Conservation (phyloP, 345 rosid species). For the Conringia planisiliqua region DNA sequence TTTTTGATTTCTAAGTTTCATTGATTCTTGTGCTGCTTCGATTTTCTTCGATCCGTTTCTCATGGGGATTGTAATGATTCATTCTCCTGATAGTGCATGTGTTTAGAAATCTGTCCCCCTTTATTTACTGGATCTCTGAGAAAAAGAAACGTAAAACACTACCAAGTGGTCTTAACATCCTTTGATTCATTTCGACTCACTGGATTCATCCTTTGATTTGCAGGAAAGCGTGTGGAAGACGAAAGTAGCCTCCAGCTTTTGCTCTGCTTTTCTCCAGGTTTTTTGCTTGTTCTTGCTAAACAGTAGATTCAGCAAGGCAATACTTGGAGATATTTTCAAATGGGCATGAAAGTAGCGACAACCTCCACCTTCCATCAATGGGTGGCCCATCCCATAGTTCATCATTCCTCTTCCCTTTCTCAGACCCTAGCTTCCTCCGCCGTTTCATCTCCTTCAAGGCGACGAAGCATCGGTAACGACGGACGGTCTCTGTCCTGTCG, state of each 20-base stretch:
- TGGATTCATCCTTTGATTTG: constrained; percentile 11
- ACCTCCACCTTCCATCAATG: constrained; percentile 49
- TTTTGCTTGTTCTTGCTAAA: background rate
- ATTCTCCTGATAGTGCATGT: constrained; percentile 14
- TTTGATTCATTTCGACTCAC: background rate
- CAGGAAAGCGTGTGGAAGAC: constrained; percentile 34
- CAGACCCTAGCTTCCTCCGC: constrained; percentile 59
- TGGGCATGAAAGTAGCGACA: constrained; percentile 69
- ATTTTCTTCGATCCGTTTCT: constrained; percentile 35
- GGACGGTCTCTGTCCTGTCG: constrained; percentile 36
- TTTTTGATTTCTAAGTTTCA: constrained; percentile 1
- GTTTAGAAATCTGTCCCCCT: background rate
- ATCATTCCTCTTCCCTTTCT: constrained; percentile 51
- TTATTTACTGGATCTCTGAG: background rate
- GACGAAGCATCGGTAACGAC: constrained; percentile 32
- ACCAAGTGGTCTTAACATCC: background rate
- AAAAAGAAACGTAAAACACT: too few relatives aligned
- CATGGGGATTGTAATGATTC: constrained; percentile 31
- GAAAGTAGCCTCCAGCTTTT: background rate
- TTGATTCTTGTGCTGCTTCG: constrained; percentile 20
- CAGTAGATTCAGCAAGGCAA: background rate
- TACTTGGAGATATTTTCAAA: constrained; percentile 9
- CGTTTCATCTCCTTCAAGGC: constrained; percentile 54
- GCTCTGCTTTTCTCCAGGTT: background rate
- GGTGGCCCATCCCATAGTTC: constrained; percentile 52